phyloP scores from a whole-genome alignment of 129 eudicot species.

The Artemisia annua region DNA sequence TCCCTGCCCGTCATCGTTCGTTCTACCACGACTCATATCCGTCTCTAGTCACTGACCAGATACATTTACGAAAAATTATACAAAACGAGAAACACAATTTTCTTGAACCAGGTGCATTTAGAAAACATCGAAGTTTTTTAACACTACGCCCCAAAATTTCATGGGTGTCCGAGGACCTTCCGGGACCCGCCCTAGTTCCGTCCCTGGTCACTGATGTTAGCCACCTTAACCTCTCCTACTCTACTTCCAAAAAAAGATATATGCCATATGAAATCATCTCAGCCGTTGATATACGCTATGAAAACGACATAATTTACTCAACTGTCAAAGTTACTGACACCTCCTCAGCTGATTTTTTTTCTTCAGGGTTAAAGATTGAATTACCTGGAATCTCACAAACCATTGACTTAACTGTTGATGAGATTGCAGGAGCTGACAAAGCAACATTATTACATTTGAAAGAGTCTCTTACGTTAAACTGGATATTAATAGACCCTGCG shows the following conservation, averaged over 20 bases:
- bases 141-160: no score
- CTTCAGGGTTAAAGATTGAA: constrained; percentile 20
- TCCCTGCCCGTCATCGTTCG: constrained; percentile 52
- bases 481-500: not conserved
- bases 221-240: not conserved
- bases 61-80: no score
- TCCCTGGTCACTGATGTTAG: not conserved
- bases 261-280: constrained; percentile 32
- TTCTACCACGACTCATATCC: constrained; percentile 53
- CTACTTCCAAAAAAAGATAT: no score
- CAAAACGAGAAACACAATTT: no score
- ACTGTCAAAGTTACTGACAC: constrained; percentile 26
- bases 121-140: no score
- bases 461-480: constrained; percentile 3
- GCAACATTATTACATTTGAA: no score
- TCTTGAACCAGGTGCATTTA: no score
- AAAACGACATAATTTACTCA: constrained; percentile 25
- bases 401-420: no score
- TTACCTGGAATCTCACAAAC: constrained; percentile 2
- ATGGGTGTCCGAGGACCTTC: no score
- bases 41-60: not conserved
- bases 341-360: not conserved
- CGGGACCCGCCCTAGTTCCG: no score
- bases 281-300: constrained; percentile 38
- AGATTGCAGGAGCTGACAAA: no score